These are phyloP conservation scores for Calcarisporium arbuscula DNA, from an alignment of 2,329 filamentous ascomycete species.

Conservation along the genomic window DNA sequence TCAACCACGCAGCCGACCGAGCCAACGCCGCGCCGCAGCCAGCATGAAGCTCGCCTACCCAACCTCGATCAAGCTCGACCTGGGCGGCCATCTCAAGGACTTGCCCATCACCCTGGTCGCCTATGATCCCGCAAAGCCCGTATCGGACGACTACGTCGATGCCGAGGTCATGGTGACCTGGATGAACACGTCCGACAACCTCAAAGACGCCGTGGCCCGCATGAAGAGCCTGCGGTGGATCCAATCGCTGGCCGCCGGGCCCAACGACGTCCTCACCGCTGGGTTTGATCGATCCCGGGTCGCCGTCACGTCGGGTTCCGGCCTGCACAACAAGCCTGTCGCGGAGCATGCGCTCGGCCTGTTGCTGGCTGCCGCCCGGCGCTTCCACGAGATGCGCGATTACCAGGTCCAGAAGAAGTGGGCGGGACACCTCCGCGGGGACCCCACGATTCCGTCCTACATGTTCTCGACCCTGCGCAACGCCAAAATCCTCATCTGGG, in stretches of 20 bases:
- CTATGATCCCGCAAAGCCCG: constrained; percentile 51
- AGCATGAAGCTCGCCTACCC: constrained; percentile 62
- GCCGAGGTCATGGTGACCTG: constrained; percentile 57
- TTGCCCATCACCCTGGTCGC: constrained; percentile 51
- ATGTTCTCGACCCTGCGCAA: constrained; percentile 55
- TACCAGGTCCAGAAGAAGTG: constrained; percentile 50
- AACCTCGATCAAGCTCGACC: constrained; percentile 53
- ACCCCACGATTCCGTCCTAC: constrained; percentile 52
- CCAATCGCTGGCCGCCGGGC: constrained; percentile 59
- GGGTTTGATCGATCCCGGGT: constrained; percentile 50
- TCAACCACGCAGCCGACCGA: too few species aligned
- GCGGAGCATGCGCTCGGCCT: constrained; percentile 58
- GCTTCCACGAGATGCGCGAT: constrained; percentile 58
- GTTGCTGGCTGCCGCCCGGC: constrained; percentile 46
- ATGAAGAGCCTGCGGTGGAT: constrained; percentile 57
- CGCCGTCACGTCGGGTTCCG: constrained; percentile 54
- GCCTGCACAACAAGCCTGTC: constrained; percentile 58
- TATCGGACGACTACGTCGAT: constrained; percentile 52
- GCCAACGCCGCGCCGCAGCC: too few species aligned
- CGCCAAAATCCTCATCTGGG: constrained; percentile 55
- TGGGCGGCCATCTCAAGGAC: constrained; percentile 47
- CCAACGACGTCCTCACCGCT: constrained; percentile 57
- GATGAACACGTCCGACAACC: constrained; percentile 52
- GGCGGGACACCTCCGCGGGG: constrained; percentile 55
- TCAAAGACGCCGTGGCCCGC: constrained; percentile 48